Evolutionary conservation across 805 yeast genomes (phyloP).

Genomic region (Lipomyces starkeyi): DNA sequence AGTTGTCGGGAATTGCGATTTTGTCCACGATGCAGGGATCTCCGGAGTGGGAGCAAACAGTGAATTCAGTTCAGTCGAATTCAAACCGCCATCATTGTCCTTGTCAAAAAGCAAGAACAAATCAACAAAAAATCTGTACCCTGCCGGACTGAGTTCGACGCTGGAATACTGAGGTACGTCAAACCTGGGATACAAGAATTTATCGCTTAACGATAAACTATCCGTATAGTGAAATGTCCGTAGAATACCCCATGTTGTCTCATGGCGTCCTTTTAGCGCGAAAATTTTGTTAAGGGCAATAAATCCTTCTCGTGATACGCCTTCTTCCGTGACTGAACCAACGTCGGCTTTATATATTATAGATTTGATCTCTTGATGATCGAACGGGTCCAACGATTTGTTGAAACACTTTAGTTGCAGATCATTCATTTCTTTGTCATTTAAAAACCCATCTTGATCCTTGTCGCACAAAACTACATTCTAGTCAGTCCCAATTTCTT

Average conservation of each 20-base stretch:
- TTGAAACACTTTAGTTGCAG: constrained; percentile 76
- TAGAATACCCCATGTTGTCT: constrained; percentile 94
- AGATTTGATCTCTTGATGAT: constrained; percentile 50
- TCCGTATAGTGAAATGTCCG: constrained; percentile 90
- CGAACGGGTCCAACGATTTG: constrained; percentile 54
- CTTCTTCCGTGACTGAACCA: constrained; percentile 39
- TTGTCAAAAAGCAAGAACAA: constrained; percentile 84
- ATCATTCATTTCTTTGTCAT: constrained; percentile 69
- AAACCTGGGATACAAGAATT: constrained; percentile 72
- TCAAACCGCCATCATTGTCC: constrained; percentile 96
- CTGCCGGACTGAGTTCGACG: constrained; percentile 90
- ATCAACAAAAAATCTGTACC: constrained; percentile 90
- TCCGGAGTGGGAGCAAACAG: constrained; percentile 93
- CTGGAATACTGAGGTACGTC: constrained; percentile 77
- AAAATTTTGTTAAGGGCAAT: constrained; percentile 76
- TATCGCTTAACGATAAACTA: constrained; percentile 81
- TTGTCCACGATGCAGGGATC: constrained; percentile 84
- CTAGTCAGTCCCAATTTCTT: neutral
- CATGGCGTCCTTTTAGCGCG: constrained; percentile 93
- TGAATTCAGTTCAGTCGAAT: constrained; percentile 67
- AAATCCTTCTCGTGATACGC: constrained; percentile 63
- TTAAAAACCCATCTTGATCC: constrained; percentile 86
- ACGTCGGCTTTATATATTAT: constrained; percentile 47
- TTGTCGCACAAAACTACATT: constrained; percentile 68
- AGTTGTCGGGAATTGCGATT: constrained; percentile 81